Conservation (phyloP, 2,329 filamentous ascomycete genomes). For the Aspergillus ustus region DNA sequence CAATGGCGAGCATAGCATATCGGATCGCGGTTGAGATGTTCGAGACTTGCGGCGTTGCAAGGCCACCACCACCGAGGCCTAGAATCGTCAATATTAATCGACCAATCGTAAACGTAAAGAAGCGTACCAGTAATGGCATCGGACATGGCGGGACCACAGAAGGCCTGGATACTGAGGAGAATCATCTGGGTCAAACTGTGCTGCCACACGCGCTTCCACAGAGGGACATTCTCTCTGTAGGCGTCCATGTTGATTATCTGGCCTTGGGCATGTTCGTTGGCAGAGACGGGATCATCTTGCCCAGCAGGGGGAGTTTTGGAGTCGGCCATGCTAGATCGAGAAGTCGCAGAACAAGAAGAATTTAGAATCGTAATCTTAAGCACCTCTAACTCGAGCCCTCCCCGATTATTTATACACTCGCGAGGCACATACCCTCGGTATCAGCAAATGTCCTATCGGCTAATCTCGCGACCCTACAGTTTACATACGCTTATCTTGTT, state of each 20-base stretch:
- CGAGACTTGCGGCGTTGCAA: constrained; percentile 51
- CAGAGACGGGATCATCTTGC: not conserved
- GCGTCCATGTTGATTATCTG: constrained; percentile 38
- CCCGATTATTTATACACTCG: not conserved
- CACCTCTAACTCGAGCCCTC: not conserved
- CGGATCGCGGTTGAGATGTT: constrained; percentile 45
- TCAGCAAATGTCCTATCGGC: not conserved
- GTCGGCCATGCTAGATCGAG: not conserved
- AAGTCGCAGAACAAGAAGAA: too few species aligned
- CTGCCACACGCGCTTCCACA: constrained; percentile 52
- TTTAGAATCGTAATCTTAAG: not conserved
- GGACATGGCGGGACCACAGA: constrained; percentile 49
- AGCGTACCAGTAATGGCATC: constrained; percentile 44
- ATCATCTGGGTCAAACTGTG: constrained; percentile 57
- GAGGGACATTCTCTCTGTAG: constrained; percentile 28
- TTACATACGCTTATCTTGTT: not conserved
- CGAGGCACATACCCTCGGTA: not conserved
- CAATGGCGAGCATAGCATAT: constrained; percentile 37
- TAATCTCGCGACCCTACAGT: not conserved
- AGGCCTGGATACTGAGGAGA: constrained; percentile 53
- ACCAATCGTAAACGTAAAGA: not conserved
- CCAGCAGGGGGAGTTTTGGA: not conserved
- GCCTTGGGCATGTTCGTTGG: not conserved
- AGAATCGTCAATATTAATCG: not conserved
- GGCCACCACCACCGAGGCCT: constrained; percentile 50